Percentiles rank a stretch among this genome's conserved stretches.
These are phyloP conservation scores for Tardiomyces blankii DNA, from an alignment of 1,139 yeast species.

Conservation along the genomic window DNA sequence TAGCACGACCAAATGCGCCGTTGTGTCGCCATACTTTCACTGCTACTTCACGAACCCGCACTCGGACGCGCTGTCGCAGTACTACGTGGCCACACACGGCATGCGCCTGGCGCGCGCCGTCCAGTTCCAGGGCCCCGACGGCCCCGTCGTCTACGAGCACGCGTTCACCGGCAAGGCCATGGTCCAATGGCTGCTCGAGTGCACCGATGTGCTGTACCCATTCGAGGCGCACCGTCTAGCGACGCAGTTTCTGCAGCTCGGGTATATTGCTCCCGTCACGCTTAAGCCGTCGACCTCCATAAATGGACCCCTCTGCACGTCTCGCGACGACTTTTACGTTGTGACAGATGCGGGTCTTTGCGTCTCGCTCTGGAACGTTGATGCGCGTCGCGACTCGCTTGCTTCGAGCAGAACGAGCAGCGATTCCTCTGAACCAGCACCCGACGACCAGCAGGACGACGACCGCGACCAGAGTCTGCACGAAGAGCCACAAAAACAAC, in stretches of 20 bases:
- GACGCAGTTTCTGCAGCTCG: slow-evolving; percentile 39
- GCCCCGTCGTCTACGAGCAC: slow-evolving; percentile 23
- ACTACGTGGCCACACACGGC: slow-evolving; percentile 60
- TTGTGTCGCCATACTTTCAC: slow-evolving; percentile 61
- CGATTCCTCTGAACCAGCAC: no score
- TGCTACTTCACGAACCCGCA: slow-evolving; percentile 80
- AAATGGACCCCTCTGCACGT: no score
- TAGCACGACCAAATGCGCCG: slow-evolving; percentile 3
- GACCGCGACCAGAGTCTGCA: no score
- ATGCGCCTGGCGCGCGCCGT: slow-evolving; percentile 44
- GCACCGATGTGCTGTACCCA: slow-evolving; percentile 55
- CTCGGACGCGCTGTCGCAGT: slow-evolving; percentile 71
- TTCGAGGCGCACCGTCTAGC: slow-evolving; percentile 56
- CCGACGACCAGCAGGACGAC: no score
- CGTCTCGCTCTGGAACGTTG: slow-evolving; percentile 1
- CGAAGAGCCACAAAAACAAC: no score
- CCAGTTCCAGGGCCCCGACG: slow-evolving; percentile 18
- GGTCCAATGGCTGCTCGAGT: slow-evolving; percentile 83
- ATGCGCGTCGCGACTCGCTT: no score
- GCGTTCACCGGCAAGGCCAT: slow-evolving; percentile 68
- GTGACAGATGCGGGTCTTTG: slow-evolving; percentile 12
- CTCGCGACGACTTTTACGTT: slow-evolving; percentile 11
- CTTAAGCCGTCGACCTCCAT: no score
- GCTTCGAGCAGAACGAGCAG: no score
- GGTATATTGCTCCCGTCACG: slow-evolving; percentile 31